A percentile compares a stretch with the other conserved stretches of the same genome.
Evolutionary conservation across 2,329 filamentous ascomycete genomes (phyloP).

Genomic region (Metarhizium anisopliae): DNA sequence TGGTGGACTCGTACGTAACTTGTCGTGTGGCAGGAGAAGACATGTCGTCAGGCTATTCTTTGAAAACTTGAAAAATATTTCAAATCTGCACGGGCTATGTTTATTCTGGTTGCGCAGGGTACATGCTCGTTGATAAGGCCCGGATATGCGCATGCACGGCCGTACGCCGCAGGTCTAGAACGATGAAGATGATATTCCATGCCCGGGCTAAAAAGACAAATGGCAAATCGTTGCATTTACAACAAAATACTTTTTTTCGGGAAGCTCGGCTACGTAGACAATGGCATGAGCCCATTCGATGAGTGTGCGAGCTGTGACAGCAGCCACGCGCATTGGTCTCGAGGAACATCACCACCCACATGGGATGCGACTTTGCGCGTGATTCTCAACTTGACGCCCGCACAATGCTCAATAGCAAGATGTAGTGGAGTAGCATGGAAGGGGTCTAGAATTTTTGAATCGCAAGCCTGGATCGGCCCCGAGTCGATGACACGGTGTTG

Average conservation of each 20-base stretch:
- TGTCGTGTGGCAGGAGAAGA: background rate
- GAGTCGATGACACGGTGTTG: background rate
- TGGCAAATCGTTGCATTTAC: too few species aligned
- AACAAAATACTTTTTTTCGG: too few species aligned
- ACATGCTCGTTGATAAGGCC: too few species aligned
- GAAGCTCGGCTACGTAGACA: background rate
- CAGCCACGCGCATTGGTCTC: background rate
- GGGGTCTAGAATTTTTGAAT: background rate
- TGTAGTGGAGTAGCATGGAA: background rate
- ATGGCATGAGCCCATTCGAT: background rate
- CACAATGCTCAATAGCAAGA: background rate
- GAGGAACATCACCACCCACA: background rate
- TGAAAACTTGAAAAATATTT: background rate
- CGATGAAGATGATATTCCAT: too few species aligned
- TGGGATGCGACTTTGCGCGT: background rate
- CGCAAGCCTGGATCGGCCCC: background rate
- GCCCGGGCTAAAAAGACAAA: too few species aligned
- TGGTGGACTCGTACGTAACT: background rate
- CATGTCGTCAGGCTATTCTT: background rate
- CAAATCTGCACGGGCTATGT: too few species aligned
- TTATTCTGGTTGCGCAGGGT: too few species aligned
- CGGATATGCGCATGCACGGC: too few species aligned
- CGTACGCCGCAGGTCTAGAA: too few species aligned
- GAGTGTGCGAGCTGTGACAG: too few species aligned
- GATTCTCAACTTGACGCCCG: background rate